These are phyloP conservation scores for Dendrobium officinale DNA, from an alignment of 106 monocot species.

Conservation along the genomic window DNA sequence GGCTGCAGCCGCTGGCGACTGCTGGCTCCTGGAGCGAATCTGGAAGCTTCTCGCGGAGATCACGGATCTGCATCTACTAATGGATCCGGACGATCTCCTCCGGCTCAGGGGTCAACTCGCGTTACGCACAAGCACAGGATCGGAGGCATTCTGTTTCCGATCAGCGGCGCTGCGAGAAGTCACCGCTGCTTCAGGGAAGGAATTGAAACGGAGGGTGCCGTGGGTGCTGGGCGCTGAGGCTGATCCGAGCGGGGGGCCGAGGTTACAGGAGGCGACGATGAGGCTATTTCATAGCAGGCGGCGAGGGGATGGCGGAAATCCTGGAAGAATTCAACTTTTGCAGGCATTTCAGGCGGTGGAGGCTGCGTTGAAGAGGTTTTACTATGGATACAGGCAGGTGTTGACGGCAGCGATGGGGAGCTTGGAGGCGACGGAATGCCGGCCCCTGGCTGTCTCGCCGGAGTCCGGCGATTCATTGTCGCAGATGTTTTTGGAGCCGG, in stretches of 20 bases:
- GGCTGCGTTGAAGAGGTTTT: slow-evolving; percentile 69
- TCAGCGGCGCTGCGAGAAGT: slow-evolving; percentile 43
- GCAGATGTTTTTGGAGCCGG: slow-evolving; percentile 66
- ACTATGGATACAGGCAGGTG: slow-evolving; percentile 66
- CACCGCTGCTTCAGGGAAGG: slow-evolving; percentile 32
- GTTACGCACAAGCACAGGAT: slow-evolving; percentile 18
- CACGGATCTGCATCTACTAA: slow-evolving; percentile 63
- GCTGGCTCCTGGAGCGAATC: slow-evolving; percentile 60
- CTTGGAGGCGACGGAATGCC: slow-evolving; percentile 39
- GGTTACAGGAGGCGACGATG: slow-evolving; percentile 83
- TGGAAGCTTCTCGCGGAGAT: slow-evolving; percentile 66
- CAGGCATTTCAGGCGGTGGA: slow-evolving; percentile 80
- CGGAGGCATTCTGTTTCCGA: slow-evolving; percentile 47
- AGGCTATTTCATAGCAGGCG: slow-evolving; percentile 41
- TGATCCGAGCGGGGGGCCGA: slow-evolving; percentile 71
- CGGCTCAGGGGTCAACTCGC: slow-evolving; percentile 58
- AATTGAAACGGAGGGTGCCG: slow-evolving; percentile 55
- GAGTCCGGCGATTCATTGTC: slow-evolving; percentile 35
- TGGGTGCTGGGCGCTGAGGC: slow-evolving; percentile 63
- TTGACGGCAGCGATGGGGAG: slow-evolving; percentile 59
- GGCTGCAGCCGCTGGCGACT: slow-evolving; percentile 50
- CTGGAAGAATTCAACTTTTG: slow-evolving; percentile 46
- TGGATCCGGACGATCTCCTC: slow-evolving; percentile 83
- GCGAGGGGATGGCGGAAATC: slow-evolving; percentile 26
- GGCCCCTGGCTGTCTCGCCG: slow-evolving; percentile 8